Evolutionary conservation across 2,329 filamentous ascomycete genomes (phyloP).

Genomic region (Eutypella sp.): DNA sequence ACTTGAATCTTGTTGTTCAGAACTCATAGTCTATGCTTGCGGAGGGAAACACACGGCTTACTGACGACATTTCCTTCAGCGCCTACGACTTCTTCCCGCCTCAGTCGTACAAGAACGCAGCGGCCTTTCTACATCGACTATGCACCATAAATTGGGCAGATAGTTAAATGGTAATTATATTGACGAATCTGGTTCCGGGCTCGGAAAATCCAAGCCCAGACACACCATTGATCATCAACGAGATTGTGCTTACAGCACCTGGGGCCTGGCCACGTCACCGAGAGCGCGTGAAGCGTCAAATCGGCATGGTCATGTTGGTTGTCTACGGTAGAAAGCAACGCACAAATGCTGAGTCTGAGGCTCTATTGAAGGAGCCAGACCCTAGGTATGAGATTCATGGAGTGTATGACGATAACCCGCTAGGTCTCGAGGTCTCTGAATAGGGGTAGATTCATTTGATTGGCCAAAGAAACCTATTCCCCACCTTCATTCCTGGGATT

Average conservation of each 20-base stretch:
- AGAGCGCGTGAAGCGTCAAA: slow-evolving; percentile 23
- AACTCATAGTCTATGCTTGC: slow-evolving; percentile 8
- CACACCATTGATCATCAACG: slow-evolving; percentile 28
- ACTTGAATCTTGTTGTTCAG: slow-evolving; percentile 17
- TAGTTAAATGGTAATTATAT: slow-evolving; percentile 7
- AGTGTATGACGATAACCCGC: background rate
- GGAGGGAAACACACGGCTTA: slow-evolving; percentile 4
- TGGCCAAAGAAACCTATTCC: too few relatives aligned
- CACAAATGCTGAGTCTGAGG: slow-evolving; percentile 11
- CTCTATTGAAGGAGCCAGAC: slow-evolving; percentile 19
- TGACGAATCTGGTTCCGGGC: slow-evolving; percentile 10
- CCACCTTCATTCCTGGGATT: too few relatives aligned
- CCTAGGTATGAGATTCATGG: slow-evolving; percentile 8
- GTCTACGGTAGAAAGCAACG: slow-evolving; percentile 21
- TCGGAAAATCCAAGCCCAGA: slow-evolving; percentile 14
- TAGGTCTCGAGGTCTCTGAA: too few relatives aligned
- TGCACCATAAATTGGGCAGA: slow-evolving; percentile 9
- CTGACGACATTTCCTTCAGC: slow-evolving; percentile 7
- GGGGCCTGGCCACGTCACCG: slow-evolving; percentile 12
- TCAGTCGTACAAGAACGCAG: slow-evolving; percentile 6
- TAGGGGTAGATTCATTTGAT: too few relatives aligned
- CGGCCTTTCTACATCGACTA: slow-evolving; percentile 8
- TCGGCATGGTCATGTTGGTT: slow-evolving; percentile 28
- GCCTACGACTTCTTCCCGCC: slow-evolving; percentile 10
- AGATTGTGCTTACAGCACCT: slow-evolving; percentile 23